A percentile compares a stretch with the other conserved stretches of the same genome.
These are phyloP conservation scores for Orobanche coerulescens DNA, from an alignment of 257 asterid species.

Conservation along the genomic window DNA sequence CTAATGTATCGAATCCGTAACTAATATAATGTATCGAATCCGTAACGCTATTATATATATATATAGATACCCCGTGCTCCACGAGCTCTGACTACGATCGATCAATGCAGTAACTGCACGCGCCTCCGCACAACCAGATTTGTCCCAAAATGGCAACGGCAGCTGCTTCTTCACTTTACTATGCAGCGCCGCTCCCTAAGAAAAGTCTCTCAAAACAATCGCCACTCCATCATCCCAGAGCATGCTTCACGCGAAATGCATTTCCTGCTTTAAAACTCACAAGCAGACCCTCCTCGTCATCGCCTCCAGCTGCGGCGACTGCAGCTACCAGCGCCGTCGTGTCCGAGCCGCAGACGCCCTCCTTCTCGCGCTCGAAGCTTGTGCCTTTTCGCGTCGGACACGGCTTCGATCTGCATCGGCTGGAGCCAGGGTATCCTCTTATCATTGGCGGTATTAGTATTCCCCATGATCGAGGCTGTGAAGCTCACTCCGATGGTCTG, in stretches of 20 bases:
- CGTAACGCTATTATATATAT: neutral
- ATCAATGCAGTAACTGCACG: neutral
- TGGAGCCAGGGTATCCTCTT: constrained; percentile 80
- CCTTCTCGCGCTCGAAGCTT: constrained; percentile 31
- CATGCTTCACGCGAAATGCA: neutral
- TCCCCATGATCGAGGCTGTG: constrained; percentile 82
- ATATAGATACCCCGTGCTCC: constrained; percentile 5
- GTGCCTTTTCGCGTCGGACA: constrained; percentile 78
- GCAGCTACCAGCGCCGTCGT: constrained; percentile 36
- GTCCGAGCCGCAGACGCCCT: constrained; percentile 27
- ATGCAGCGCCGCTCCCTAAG: neutral
- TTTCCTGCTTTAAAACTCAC: constrained; percentile 18
- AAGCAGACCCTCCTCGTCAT: constrained; percentile 10
- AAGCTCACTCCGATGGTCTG: constrained; percentile 82
- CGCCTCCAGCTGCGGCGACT: constrained; percentile 19
- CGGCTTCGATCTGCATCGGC: constrained; percentile 72
- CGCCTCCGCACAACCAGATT: constrained; percentile 1
- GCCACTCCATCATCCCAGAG: neutral
- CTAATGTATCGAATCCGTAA: too few relatives aligned
- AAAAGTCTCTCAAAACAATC: constrained; percentile 13
- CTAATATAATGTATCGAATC: too few relatives aligned
- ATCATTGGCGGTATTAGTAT: constrained; percentile 68
- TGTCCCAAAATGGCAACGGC: constrained; percentile 26
- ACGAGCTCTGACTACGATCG: neutral
- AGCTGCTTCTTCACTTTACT: constrained; percentile 21